Base-by-base conservation (phyloP, 1,284 basidiomycete genomes). In the Ceratorhiza oryzae-sativae region DNA sequence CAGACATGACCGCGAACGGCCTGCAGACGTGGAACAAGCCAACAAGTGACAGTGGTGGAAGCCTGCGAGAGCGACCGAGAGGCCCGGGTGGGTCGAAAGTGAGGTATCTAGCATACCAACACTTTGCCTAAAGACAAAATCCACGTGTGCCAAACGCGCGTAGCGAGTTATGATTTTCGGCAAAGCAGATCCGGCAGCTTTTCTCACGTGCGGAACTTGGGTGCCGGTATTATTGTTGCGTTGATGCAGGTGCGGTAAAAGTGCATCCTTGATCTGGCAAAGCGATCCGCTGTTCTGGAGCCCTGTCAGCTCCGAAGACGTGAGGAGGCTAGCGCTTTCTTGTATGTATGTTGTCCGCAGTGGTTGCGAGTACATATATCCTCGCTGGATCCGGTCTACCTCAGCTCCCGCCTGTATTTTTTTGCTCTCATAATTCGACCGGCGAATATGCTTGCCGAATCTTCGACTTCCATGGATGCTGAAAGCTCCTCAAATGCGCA, bases 281-380 rank as follows among this genome's bases (percentile, higher is more conserved):
- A 8, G 20, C 27, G 65, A 30, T 39, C 65, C 65, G 34, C 30
- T 56, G 41, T 58, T 68, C 34, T 68, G 65, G 65, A 25, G 9
- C 65, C 53, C 63, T 42, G 48, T 68, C 65, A 68, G 65, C 41
- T 68, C 65, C 65, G 65, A 68, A 68, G 65, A 15, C 51, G 65
- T 68, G 53, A 68, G 53, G 65, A 13, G 15, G 65, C 53, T 68
- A 68, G 53, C 65, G 65, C 51, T 68, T 68, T 68, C 65, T 68
- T 68, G 65, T 56, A 68, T 68, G 51, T 68, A 68, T 68, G 51
- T 68, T 58, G 65, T 68, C 36, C 53, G 53, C 51, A 56, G 51
- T 68, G 65, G 41, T 68, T 68, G 53, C 53, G 65, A 68, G 65
- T 68, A 68, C 65, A 68, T 68, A 68, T 68, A 68, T 56, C 65